Conservation (phyloP, 768 basidiomycete species). For the Trametes cinnabarina region DNA sequence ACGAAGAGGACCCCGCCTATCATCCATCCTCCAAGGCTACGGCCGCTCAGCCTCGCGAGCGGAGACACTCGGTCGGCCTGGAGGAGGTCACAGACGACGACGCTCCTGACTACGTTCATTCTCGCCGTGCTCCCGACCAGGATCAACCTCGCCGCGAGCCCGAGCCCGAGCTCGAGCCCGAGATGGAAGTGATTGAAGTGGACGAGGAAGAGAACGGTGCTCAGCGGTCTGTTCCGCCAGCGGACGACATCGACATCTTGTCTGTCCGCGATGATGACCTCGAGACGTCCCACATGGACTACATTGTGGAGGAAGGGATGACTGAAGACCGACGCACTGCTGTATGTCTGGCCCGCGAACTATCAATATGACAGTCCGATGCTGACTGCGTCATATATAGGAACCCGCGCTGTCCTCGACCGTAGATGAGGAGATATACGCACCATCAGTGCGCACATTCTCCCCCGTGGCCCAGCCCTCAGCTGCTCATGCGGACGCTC, state of each 20-base stretch:
- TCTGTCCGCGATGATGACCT: not conserved
- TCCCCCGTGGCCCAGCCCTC: not conserved
- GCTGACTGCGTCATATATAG: not conserved
- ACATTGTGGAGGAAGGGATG: conserved; percentile 34
- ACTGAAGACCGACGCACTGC: conserved; percentile 32
- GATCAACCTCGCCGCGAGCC: not conserved
- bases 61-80: not conserved
- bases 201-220: conserved; percentile 7
- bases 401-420: not conserved
- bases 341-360: conserved; percentile 28
- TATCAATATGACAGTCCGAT: not conserved
- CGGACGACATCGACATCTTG: not conserved
- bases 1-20: not conserved
- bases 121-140: not conserved
- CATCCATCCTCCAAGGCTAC: not conserved
- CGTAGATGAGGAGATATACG: not conserved
- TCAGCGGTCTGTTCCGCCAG: not conserved
- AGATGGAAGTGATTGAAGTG: not conserved
- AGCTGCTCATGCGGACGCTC: not conserved
- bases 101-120: not conserved
- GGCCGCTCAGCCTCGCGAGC: not conserved
- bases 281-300: conserved; percentile 4
- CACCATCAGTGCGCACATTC: not conserved
- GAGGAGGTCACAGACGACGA: conserved; percentile 6
- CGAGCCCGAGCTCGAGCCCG: not conserved